Percentiles rank a stretch among this genome's conserved stretches.
Evolutionary conservation across 805 yeast genomes (phyloP).

Genomic region (Tetrapisispora nanseiensis): DNA sequence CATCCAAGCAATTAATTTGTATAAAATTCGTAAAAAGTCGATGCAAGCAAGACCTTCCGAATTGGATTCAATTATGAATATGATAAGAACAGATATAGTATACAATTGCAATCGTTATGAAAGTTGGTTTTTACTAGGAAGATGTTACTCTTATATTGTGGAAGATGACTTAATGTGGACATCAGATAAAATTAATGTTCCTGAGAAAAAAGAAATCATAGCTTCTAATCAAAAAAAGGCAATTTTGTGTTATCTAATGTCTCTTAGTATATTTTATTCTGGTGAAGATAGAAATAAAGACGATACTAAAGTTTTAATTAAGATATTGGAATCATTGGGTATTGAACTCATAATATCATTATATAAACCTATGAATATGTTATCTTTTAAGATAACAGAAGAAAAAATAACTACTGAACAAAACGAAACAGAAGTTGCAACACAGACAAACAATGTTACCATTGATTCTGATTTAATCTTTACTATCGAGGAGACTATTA

Average conservation of each 20-base stretch:
- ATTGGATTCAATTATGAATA: slow-evolving; percentile 58
- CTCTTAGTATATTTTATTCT: slow-evolving; percentile 23
- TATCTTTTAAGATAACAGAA: slow-evolving; percentile 36
- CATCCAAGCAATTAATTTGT: slow-evolving; percentile 24
- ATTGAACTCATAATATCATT: slow-evolving; percentile 39
- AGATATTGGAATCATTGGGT: slow-evolving; percentile 16
- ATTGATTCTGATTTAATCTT: not conserved
- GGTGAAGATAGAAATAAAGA: slow-evolving; percentile 6
- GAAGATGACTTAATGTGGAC: slow-evolving; percentile 93
- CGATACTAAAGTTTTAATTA: slow-evolving; percentile 10
- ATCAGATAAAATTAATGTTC: slow-evolving; percentile 62
- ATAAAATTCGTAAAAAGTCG: slow-evolving; percentile 56
- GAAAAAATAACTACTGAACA: slow-evolving; percentile 10
- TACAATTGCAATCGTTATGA: slow-evolving; percentile 64
- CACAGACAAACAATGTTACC: too few species aligned
- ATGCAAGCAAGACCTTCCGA: slow-evolving; percentile 79
- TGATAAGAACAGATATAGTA: slow-evolving; percentile 56
- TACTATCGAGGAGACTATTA: slow-evolving; percentile 24
- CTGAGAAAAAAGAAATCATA: slow-evolving; percentile 50
- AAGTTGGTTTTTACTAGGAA: slow-evolving; percentile 79
- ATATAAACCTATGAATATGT: slow-evolving; percentile 54
- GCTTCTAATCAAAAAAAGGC: slow-evolving; percentile 61
- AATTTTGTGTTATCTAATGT: slow-evolving; percentile 65
- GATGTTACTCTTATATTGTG: slow-evolving; percentile 63
- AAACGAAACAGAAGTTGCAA: not conserved